A percentile compares a stretch with the other conserved stretches of the same genome.
Conservation (phyloP, 2,329 filamentous ascomycete species). For the Westerdykella sp. region DNA sequence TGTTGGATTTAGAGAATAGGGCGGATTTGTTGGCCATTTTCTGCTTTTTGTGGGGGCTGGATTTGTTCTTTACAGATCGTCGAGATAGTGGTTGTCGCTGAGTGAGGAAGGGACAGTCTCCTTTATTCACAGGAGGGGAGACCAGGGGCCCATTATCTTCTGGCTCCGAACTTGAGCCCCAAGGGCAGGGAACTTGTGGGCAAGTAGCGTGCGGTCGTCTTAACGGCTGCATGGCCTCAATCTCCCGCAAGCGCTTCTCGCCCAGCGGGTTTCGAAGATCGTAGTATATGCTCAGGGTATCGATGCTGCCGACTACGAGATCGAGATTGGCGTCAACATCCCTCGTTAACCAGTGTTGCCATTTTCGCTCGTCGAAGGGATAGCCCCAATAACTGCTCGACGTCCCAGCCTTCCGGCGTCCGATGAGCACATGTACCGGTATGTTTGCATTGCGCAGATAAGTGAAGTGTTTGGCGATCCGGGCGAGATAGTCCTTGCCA, state of each 20-base stretch:
- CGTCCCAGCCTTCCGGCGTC: slow-evolving; percentile 9
- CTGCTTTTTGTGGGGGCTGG: background rate
- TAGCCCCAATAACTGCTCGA: slow-evolving; percentile 24
- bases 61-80: background rate
- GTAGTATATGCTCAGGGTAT: slow-evolving; percentile 20
- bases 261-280: slow-evolving; percentile 19
- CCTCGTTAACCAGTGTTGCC: slow-evolving; percentile 9
- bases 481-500: background rate
- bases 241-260: slow-evolving; percentile 7
- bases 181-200: slow-evolving; percentile 8
- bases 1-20: background rate
- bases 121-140: no score
- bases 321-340: slow-evolving; percentile 12
- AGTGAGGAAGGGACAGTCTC: background rate
- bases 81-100: slow-evolving; percentile 1
- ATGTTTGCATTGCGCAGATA: slow-evolving; percentile 11
- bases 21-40: slow-evolving; percentile 11
- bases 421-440: slow-evolving; percentile 19
- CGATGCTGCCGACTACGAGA: slow-evolving; percentile 12
- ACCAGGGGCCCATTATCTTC: background rate
- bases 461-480: slow-evolving; percentile 10
- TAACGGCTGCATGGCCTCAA: slow-evolving; percentile 8
- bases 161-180: background rate
- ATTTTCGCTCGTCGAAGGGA: slow-evolving; percentile 10
- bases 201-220: slow-evolving; percentile 4